phyloP scores from a whole-genome alignment of 116 monocot genomes.

The Zostera marina region DNA sequence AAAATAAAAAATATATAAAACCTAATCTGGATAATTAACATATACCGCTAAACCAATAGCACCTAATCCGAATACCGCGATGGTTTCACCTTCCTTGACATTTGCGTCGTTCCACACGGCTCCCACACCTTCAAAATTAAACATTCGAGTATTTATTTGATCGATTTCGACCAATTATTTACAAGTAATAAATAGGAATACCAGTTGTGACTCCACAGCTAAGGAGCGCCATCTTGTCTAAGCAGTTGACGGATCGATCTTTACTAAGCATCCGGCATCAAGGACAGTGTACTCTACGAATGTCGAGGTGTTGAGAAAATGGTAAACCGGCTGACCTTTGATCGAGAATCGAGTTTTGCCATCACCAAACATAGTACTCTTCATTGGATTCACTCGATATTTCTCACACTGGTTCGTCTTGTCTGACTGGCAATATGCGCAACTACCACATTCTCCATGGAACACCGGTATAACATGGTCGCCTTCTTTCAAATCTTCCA shows the following conservation, averaged over 20 bases:
- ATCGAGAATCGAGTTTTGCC: constrained; percentile 45
- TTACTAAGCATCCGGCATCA: constrained; percentile 68
- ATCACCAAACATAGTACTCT: constrained; percentile 48
- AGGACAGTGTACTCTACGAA: constrained; percentile 92
- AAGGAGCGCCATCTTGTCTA: constrained; percentile 59
- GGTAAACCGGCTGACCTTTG: constrained; percentile 34
- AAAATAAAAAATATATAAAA: too few species aligned
- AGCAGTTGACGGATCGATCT: constrained; percentile 31
- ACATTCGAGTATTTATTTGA: not conserved
- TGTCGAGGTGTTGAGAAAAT: constrained; percentile 88
- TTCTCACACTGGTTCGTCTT: constrained; percentile 51
- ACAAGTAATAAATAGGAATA: not conserved
- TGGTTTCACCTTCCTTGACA: constrained; percentile 38
- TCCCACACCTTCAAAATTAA: constrained; percentile 37
- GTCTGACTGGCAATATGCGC: constrained; percentile 31
- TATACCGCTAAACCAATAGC: constrained; percentile 78
- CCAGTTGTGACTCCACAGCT: constrained; percentile 91
- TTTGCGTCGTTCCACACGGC: constrained; percentile 88
- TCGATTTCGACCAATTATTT: not conserved
- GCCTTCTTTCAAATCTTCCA: constrained; percentile 42
- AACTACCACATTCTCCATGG: constrained; percentile 72
- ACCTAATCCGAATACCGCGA: constrained; percentile 82
- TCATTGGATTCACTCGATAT: constrained; percentile 39
- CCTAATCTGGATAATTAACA: too few species aligned
- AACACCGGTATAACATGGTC: constrained; percentile 84